Percentiles rank a stretch among this genome's conserved stretches.
These are phyloP conservation scores for Singerocomus rubriflavus DNA, from an alignment of 1,284 basidiomycete genomes.

Conservation along the genomic window DNA sequence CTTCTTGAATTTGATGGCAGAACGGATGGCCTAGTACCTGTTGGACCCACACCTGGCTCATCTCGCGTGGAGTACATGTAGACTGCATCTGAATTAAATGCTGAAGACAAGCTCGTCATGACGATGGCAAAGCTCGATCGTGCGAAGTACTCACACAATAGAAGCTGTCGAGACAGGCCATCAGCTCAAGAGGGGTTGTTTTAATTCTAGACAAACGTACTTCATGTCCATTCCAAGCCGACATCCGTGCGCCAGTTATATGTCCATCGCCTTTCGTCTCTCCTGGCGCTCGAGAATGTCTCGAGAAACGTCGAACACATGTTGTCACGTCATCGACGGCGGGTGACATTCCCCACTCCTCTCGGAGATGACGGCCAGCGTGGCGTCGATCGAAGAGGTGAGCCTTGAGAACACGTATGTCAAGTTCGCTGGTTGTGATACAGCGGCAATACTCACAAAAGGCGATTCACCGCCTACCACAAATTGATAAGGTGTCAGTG, in stretches of 20 bases:
- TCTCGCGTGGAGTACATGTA: constrained; percentile 82
- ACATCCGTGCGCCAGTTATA: constrained; percentile 80
- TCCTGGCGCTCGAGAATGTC: constrained; percentile 39
- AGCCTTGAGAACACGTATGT: constrained; percentile 45
- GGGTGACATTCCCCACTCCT: constrained; percentile 71
- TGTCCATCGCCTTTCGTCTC: constrained; percentile 49
- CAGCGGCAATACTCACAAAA: constrained; percentile 45
- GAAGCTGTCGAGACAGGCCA: constrained; percentile 18
- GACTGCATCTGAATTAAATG: constrained; percentile 76
- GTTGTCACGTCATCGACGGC: constrained; percentile 55
- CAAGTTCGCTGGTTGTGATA: not conserved
- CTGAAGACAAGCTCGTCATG: constrained; percentile 35
- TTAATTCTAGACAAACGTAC: constrained; percentile 38
- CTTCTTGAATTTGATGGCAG: constrained; percentile 23
- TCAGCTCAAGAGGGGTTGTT: constrained; percentile 8
- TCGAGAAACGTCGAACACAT: constrained; percentile 84
- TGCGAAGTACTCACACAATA: constrained; percentile 26
- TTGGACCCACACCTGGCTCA: constrained; percentile 37
- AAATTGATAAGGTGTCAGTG: constrained; percentile 69
- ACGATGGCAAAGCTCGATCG: constrained; percentile 6
- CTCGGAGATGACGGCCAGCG: constrained; percentile 57
- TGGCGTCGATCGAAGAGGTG: constrained; percentile 89
- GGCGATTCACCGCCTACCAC: constrained; percentile 72
- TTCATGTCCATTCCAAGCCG: constrained; percentile 74
- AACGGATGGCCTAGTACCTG: constrained; percentile 11